Base-by-base conservation (phyloP, 2,329 filamentous ascomycete genomes). In the Arthrobotrys sinensis region DNA sequence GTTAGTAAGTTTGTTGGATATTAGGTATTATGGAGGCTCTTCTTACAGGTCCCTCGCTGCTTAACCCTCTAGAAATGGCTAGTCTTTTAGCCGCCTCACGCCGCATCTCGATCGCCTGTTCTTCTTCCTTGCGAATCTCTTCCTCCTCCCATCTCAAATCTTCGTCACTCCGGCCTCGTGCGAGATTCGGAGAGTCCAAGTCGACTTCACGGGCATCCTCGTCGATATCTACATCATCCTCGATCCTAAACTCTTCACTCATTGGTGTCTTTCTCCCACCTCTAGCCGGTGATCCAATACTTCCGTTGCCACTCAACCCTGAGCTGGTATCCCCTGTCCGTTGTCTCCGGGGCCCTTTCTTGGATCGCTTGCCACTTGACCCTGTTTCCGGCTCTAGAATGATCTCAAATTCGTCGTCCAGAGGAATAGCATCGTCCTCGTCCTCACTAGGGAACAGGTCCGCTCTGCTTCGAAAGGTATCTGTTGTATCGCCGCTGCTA, bases 381-480 rank as follows among this genome's bases (percentile, higher is more conserved):
- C 85, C 85, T 0, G 87, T 88, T 10, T 86, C 87, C 79, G 89
- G 86, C 34, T 89, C 88, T 16, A 91, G 84, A 2, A 87, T 86
- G 83, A 90, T 87, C 1, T 89, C 88, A 80, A 91, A 91, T 81
- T 91, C 90, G 81, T 92, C 90, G 80, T 91, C 90, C 28, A 92
- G 84, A 2, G 90, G 89, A 14, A 91, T 87, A 2, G 90, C 90
- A 84, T 92, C 90, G 80, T 90, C 90, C 80, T 91, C 90, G 79
- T 91, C 90, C 65, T 90, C 89, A 79, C 90, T 91, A 1, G 89
- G 89, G 80, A 91, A 90, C 46, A 92, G 85, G 84, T 92, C 90
- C 3, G 90, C 90, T 69, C 90, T 85, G 34, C 89, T 91, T 81
- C 90, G 90, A 36, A 90, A 84, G 3, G 89, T 91, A 81, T 89